Conservation (phyloP, 139 green algal species). For the Chlamydomonas incerta region DNA sequence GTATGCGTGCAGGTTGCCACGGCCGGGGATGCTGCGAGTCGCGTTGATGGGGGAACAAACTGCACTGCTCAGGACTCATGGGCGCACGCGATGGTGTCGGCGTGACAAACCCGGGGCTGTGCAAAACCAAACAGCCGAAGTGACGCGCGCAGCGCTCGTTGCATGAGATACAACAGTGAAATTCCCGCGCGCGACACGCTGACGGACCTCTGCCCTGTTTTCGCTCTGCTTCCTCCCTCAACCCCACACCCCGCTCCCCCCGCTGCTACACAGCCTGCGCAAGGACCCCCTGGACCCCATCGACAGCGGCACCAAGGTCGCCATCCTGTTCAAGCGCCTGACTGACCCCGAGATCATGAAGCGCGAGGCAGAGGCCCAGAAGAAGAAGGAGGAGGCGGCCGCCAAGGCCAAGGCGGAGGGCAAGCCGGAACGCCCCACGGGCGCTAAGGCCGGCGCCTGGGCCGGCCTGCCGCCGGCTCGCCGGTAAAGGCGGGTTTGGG, state of each 20-base stretch:
- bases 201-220: background rate
- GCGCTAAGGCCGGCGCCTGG: constrained; percentile 83
- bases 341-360: constrained; percentile 68
- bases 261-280: constrained; percentile 66
- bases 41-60: no score
- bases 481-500: background rate
- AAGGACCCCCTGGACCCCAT: constrained; percentile 95
- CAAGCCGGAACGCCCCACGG: constrained; percentile 37
- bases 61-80: no score
- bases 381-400: constrained; percentile 57
- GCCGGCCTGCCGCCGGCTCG: constrained; percentile 62
- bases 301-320: constrained; percentile 90
- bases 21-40: no score
- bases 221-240: background rate
- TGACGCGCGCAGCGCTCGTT: no score
- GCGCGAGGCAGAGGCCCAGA: constrained; percentile 58
- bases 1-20: no score
- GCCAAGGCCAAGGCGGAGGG: constrained; percentile 60
- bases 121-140: no score
- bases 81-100: no score
- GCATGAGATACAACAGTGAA: no score
- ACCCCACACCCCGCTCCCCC: background rate
- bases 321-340: constrained; percentile 73
- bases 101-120: no score
- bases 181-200: no score